A percentile compares a stretch with the other conserved stretches of the same genome.
Evolutionary conservation across 2,329 filamentous ascomycete species (phyloP).

Genomic region (Hirsutella rhossiliensis): DNA sequence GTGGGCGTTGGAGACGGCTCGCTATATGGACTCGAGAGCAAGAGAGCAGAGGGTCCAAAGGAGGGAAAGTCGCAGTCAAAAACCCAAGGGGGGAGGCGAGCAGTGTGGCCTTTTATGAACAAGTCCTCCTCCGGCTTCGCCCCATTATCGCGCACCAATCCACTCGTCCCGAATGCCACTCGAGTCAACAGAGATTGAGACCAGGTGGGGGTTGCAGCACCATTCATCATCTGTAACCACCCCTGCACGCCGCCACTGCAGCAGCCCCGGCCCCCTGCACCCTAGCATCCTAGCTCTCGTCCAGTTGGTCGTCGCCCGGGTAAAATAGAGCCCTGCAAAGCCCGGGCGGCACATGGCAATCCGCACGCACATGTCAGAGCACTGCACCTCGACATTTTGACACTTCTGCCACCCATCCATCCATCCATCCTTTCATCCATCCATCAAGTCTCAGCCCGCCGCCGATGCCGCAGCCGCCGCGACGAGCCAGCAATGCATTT

Average conservation of each 20-base stretch:
- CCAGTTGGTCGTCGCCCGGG: no score
- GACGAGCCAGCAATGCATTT: not conserved
- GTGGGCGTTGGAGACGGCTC: constrained; percentile 15
- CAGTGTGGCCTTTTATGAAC: constrained; percentile 8
- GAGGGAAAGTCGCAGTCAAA: constrained; percentile 9
- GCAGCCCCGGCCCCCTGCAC: no score
- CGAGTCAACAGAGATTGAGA: not conserved
- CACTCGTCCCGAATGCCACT: not conserved
- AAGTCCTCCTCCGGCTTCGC: not conserved
- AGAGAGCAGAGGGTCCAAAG: constrained; percentile 12
- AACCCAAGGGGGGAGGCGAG: constrained; percentile 6
- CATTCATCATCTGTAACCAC: no score
- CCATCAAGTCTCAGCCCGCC: not conserved
- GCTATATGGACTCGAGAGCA: constrained; percentile 13
- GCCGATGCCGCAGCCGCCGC: not conserved
- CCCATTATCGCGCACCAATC: not conserved
- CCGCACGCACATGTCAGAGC: not conserved
- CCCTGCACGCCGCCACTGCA: no score
- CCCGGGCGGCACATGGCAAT: not conserved
- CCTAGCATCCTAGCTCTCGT: no score
- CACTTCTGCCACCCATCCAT: no score
- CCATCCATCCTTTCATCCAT: no score
- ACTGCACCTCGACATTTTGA: not conserved
- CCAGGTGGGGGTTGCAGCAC: no score
- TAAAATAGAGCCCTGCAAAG: no score